Conservation (phyloP, 208 protist species). For the Tritrichomonas musculus region DNA sequence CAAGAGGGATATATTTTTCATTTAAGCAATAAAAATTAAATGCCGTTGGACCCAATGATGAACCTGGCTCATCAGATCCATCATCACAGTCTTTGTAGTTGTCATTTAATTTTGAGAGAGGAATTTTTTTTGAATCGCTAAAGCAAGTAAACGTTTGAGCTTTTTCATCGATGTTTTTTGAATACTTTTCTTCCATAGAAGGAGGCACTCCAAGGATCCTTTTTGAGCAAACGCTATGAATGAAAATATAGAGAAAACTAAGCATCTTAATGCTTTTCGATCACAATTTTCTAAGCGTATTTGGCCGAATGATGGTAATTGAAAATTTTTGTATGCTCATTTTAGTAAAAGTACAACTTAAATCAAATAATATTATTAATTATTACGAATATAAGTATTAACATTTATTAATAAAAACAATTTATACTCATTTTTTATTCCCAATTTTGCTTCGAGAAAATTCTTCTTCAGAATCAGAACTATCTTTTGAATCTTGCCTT, state of each 20-base stretch:
- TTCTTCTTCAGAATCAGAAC: neutral
- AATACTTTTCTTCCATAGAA: neutral
- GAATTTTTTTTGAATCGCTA: neutral
- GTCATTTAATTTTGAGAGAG: neutral
- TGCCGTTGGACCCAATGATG: neutral
- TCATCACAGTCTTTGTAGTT: neutral
- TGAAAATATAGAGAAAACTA: neutral
- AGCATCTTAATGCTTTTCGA: no score
- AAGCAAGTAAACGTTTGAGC: neutral
- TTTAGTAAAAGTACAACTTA: no score
- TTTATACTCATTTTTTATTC: no score
- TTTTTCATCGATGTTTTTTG: neutral
- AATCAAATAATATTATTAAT: no score
- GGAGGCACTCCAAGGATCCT: neutral
- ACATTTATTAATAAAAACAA: no score
- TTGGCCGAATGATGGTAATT: no score
- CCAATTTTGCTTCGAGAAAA: no score
- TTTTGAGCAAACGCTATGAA: no score
- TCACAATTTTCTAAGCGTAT: no score
- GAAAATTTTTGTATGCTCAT: no score
- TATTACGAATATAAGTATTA: no score
- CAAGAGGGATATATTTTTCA: neutral
- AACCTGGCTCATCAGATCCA: slow-evolving; percentile 1
- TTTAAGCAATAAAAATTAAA: slow-evolving; percentile 31
- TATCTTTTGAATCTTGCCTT: neutral